Conservation (phyloP, 2,329 filamentous ascomycete genomes). For the Aspergillus novofumigatus region DNA sequence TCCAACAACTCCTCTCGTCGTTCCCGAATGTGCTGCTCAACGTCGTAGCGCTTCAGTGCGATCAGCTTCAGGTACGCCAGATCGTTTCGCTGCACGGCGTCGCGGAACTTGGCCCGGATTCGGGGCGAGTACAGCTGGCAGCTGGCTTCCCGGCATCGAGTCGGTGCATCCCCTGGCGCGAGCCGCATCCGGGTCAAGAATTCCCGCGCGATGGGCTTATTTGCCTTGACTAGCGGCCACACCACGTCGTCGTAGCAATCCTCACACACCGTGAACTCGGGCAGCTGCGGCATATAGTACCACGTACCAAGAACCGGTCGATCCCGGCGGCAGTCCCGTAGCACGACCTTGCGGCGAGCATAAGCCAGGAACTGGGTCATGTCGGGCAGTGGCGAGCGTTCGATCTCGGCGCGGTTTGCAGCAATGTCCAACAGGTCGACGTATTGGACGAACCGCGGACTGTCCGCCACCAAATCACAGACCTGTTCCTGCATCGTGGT, state of each 20-base stretch:
- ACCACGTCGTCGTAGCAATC: slow-evolving; percentile 81
- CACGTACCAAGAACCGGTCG: slow-evolving; percentile 63
- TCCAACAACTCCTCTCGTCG: slow-evolving; percentile 51
- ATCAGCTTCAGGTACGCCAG: slow-evolving; percentile 60
- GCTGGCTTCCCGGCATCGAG: slow-evolving; percentile 38
- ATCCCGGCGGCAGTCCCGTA: slow-evolving; percentile 63
- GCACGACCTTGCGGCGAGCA: slow-evolving; percentile 54
- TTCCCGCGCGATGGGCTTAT: slow-evolving; percentile 56
- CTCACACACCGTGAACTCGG: slow-evolving; percentile 77
- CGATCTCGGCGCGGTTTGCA: slow-evolving; percentile 39
- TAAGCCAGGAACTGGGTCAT: slow-evolving; percentile 61
- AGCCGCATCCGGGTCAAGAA: slow-evolving; percentile 61
- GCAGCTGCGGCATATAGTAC: slow-evolving; percentile 72
- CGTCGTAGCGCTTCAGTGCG: slow-evolving; percentile 54
- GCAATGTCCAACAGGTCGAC: slow-evolving; percentile 54
- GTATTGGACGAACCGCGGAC: slow-evolving; percentile 54
- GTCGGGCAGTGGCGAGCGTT: slow-evolving; percentile 43
- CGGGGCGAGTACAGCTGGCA: slow-evolving; percentile 79
- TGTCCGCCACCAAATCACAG: slow-evolving; percentile 67
- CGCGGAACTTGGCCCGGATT: slow-evolving; percentile 70
- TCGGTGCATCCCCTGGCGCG: slow-evolving; percentile 48
- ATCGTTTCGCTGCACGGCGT: slow-evolving; percentile 64
- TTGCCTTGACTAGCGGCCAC: slow-evolving; percentile 59
- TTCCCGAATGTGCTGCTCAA: slow-evolving; percentile 58
- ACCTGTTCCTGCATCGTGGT: slow-evolving; percentile 48